phyloP scores from a whole-genome alignment of 345 rosid species.

The Hibiscus tridactylites region DNA sequence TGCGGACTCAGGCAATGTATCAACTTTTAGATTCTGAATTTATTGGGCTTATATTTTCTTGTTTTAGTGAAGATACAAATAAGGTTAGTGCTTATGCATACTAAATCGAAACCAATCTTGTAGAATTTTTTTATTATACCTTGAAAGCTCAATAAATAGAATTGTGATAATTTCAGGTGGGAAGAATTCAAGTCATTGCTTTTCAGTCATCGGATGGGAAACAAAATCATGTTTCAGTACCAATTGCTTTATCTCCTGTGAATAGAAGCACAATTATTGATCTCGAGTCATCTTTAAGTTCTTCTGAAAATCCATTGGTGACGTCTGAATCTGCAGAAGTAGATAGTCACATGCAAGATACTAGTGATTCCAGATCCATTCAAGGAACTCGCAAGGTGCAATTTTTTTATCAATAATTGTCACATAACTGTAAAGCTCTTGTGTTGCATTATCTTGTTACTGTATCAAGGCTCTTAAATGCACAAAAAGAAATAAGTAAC shows the following conservation, averaged over 20 bases:
- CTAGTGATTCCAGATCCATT: slow-evolving; percentile 50
- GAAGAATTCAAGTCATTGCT: slow-evolving; percentile 94
- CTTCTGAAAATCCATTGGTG: slow-evolving; percentile 43
- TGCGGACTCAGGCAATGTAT: slow-evolving; percentile 97
- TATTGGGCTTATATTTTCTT: slow-evolving; percentile 89
- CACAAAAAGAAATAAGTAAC: not conserved
- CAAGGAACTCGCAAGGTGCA: slow-evolving; percentile 49
- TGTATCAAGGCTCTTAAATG: not conserved
- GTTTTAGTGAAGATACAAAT: slow-evolving; percentile 82
- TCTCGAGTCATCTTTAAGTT: slow-evolving; percentile 69
- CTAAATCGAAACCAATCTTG: slow-evolving; percentile 1
- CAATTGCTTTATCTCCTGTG: slow-evolving; percentile 40
- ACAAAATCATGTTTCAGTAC: slow-evolving; percentile 38
- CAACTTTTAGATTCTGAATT: slow-evolving; percentile 96
- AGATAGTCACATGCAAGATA: slow-evolving; percentile 54
- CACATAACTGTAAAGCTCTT: not conserved
- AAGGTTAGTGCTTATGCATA: slow-evolving; percentile 43
- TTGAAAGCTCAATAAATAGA: slow-evolving; percentile 7
- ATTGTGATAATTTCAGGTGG: slow-evolving; percentile 49
- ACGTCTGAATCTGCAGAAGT: slow-evolving; percentile 40
- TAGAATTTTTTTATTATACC: slow-evolving; percentile 6
- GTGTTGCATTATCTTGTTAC: not conserved
- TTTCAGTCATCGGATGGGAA: slow-evolving; percentile 95
- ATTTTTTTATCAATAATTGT: slow-evolving; percentile 24
- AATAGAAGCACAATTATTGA: slow-evolving; percentile 53